phyloP scores from a whole-genome alignment of 2,329 filamentous ascomycete genomes.

The Colletotrichum tropicale region DNA sequence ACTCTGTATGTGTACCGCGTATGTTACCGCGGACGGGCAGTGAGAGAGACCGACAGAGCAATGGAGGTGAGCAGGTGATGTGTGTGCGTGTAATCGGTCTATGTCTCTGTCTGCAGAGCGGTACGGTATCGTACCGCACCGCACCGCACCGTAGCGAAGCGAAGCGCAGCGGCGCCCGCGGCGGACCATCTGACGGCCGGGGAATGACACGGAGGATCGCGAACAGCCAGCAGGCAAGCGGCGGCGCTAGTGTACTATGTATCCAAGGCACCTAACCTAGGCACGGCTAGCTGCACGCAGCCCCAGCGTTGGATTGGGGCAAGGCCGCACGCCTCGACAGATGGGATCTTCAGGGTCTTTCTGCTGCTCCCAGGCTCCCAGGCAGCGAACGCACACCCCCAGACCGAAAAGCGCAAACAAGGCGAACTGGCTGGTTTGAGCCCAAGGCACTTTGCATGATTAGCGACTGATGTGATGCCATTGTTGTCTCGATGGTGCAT shows the following conservation, averaged over 20 bases:
- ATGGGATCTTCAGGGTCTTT: conserved; percentile 20
- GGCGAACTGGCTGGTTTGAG: background rate
- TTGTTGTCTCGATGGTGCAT: background rate
- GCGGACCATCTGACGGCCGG: conserved; percentile 15
- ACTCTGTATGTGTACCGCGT: background rate
- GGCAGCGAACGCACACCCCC: background rate
- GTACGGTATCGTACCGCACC: conserved; percentile 1
- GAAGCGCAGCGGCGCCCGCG: conserved; percentile 6
- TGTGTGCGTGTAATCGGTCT: background rate
- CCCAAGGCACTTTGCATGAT: background rate
- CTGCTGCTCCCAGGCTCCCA: background rate
- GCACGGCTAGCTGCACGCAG: conserved; percentile 12
- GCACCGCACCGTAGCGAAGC: background rate
- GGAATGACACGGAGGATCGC: conserved; percentile 8
- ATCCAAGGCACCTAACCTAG: background rate
- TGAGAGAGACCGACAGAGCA: background rate
- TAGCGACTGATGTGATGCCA: background rate
- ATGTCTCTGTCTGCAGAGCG: background rate
- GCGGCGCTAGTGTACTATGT: background rate
- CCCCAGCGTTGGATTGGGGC: conserved; percentile 1
- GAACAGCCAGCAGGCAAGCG: conserved; percentile 2
- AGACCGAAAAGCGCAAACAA: background rate
- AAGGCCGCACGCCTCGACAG: conserved; percentile 4
- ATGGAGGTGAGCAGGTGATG: background rate
- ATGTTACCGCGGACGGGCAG: background rate